Evolutionary conservation across 192 early-diverging fungal species (phyloP), one percentile per base, ranked within the genome.

Genomic region (Gonapodya prolifera): DNA sequence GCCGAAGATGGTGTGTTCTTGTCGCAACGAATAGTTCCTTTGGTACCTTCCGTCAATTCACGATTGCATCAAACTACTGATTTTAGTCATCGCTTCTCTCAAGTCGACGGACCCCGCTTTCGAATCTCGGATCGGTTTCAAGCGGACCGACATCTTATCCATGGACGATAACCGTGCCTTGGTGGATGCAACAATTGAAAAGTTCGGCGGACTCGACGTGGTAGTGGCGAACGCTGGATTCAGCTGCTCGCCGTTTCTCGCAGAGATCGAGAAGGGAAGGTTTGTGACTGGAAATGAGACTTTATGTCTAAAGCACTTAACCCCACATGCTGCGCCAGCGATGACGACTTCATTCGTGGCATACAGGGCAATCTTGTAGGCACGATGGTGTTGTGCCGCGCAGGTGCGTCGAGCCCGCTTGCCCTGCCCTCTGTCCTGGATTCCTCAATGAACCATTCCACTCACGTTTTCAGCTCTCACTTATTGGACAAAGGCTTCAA

Each of bases 281-380:
- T 73, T 2, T 2, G 71, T 8, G 13, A 2, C 8, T 29, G 28
- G 8, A 16, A 8, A 8, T 30, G n/a, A n/a, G n/a, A n/a, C n/a
- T n/a, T n/a, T n/a, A n/a, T n/a, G n/a, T n/a, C n/a, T n/a, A n/a
- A n/a, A n/a, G n/a, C n/a, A n/a, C n/a, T n/a, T n/a, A n/a, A n/a
- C n/a, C n/a, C n/a, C n/a, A n/a, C n/a, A n/a, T n/a, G n/a, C n/a
- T n/a, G n/a, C n/a, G n/a, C n/a, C 32, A 73, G 71, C 8, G 71
- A 73, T 32, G 71, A 73, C 16, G 31, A 32, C 71, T 73, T 2
- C 8, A 2, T 73, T 8, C 16, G 71, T 8, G 71, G 71, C 18
- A 32, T 73, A 29, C 71, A 73, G 31, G 71, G 71, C 18, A 73
- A 73, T 29, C 71, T 73, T 13, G 29, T 73, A 2, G 71, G 71